Conservation (phyloP, 2,329 filamentous ascomycete species). For the Corinectria fuckeliana region DNA sequence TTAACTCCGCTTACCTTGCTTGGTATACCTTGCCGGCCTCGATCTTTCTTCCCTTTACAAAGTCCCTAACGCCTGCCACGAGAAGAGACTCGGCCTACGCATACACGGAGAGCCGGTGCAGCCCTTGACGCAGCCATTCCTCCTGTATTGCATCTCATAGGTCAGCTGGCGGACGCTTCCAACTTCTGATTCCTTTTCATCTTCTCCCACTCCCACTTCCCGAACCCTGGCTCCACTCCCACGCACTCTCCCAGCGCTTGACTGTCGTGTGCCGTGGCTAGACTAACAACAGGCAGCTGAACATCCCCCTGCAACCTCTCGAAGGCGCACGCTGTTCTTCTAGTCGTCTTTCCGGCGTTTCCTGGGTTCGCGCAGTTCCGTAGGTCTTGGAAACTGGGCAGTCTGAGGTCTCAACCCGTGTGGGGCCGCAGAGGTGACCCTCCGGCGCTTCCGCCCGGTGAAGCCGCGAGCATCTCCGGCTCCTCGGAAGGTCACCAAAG, state of each 20-base stretch:
- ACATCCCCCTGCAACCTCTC: slow-evolving; percentile 21
- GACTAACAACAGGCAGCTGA: slow-evolving; percentile 32
- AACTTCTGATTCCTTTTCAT: slow-evolving; percentile 1
- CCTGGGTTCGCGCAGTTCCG: slow-evolving; percentile 5
- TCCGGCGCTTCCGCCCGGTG: slow-evolving; percentile 35
- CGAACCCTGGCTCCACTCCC: slow-evolving; percentile 32
- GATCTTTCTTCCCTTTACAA: slow-evolving; percentile 14
- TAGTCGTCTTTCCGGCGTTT: slow-evolving; percentile 10
- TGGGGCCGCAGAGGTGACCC: slow-evolving; percentile 28
- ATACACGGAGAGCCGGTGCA: not conserved
- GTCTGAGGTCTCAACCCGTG: slow-evolving; percentile 21
- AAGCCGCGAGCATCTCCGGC: slow-evolving; percentile 30
- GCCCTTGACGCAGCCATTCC: not conserved
- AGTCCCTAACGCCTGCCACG: slow-evolving; percentile 5
- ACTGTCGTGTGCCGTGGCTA: slow-evolving; percentile 29
- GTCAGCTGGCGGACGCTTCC: not conserved
- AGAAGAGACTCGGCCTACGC: not conserved
- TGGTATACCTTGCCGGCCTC: slow-evolving; percentile 8
- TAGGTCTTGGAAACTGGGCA: not conserved
- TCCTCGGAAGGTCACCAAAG: slow-evolving; percentile 24
- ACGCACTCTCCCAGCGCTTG: slow-evolving; percentile 23
- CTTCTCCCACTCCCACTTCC: slow-evolving; percentile 17
- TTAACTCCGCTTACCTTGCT: slow-evolving; percentile 21
- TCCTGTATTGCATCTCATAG: not conserved
- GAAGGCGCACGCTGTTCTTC: slow-evolving; percentile 5